Evolutionary conservation across 2,329 filamentous ascomycete species (phyloP).

Genomic region (Chaetothyriales sp.): DNA sequence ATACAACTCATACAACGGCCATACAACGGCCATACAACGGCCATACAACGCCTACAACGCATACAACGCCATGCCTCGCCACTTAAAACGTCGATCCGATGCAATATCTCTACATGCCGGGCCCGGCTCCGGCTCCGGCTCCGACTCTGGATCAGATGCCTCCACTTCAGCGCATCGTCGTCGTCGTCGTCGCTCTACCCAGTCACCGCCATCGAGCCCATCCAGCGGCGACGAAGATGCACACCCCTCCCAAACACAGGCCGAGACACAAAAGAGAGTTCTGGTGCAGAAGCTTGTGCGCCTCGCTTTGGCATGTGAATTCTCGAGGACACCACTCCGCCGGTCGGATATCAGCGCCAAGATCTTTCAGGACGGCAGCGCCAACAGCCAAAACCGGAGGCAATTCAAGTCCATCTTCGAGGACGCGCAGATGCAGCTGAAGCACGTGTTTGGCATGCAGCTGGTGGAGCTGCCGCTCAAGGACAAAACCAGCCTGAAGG

Average conservation of each 20-base stretch:
- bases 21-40: too few species aligned
- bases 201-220: conserved; percentile 2
- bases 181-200: conserved; percentile 7
- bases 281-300: conserved; percentile 51
- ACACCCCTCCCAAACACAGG: conserved; percentile 7
- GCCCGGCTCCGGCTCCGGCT: too few species aligned
- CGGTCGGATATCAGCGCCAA: conserved; percentile 45
- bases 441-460: conserved; percentile 75
- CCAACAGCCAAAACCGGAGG: conserved; percentile 37
- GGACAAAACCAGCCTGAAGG: conserved; percentile 65
- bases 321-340: conserved; percentile 44
- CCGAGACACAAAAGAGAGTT: conserved; percentile 22
- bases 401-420: conserved; percentile 67
- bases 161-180: conserved; percentile 4
- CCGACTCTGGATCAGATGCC: conserved; percentile 5
- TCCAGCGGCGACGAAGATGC: conserved; percentile 8
- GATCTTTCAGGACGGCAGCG: conserved; percentile 49
- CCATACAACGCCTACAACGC: too few species aligned
- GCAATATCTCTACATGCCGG: conserved; percentile 13
- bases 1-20: too few species aligned
- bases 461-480: conserved; percentile 67
- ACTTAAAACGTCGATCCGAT: conserved; percentile 13
- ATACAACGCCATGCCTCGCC: conserved; percentile 9
- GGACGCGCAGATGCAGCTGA: conserved; percentile 58
- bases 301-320: conserved; percentile 47